Percentiles rank a stretch among this genome's conserved stretches.
Evolutionary conservation across 2,329 filamentous ascomycete genomes (phyloP).

Genomic region (Chrysoporthe austroafricana): DNA sequence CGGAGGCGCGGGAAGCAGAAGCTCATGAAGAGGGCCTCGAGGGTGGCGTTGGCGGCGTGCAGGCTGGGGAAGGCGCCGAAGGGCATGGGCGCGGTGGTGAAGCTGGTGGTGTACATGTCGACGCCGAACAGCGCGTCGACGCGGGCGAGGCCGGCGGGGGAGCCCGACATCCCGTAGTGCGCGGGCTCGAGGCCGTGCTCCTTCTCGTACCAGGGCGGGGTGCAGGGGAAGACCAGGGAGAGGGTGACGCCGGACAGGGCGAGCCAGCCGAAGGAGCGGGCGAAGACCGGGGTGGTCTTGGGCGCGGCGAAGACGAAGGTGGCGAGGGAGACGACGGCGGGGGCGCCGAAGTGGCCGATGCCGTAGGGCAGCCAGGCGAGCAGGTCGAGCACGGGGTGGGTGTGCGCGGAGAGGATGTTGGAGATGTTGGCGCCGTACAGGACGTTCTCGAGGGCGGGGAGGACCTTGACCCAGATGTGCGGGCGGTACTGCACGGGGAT

Average conservation of each 20-base stretch:
- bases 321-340: constrained; percentile 74
- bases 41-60: constrained; percentile 85
- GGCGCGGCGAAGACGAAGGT: constrained; percentile 91
- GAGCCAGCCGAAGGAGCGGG: constrained; percentile 89
- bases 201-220: constrained; percentile 96
- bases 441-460: constrained; percentile 94
- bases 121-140: constrained; percentile 90
- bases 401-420: constrained; percentile 92
- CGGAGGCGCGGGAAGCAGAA: constrained; percentile 86
- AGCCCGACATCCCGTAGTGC: constrained; percentile 88
- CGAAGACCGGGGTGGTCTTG: constrained; percentile 82
- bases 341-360: constrained; percentile 85
- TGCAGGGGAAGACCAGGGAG: constrained; percentile 89
- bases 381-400: constrained; percentile 80
- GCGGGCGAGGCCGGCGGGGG: constrained; percentile 84
- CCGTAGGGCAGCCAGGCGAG: constrained; percentile 95
- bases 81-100: constrained; percentile 86
- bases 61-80: constrained; percentile 95
- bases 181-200: constrained; percentile 87
- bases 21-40: constrained; percentile 91
- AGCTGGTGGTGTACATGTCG: constrained; percentile 90
- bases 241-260: constrained; percentile 86
- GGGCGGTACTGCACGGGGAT: constrained; percentile 87
- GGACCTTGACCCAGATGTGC: constrained; percentile 92
- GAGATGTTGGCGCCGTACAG: constrained; percentile 94